These are phyloP conservation scores for Suhomyces prunicola DNA, from an alignment of 805 yeast species.

Conservation along the genomic window DNA sequence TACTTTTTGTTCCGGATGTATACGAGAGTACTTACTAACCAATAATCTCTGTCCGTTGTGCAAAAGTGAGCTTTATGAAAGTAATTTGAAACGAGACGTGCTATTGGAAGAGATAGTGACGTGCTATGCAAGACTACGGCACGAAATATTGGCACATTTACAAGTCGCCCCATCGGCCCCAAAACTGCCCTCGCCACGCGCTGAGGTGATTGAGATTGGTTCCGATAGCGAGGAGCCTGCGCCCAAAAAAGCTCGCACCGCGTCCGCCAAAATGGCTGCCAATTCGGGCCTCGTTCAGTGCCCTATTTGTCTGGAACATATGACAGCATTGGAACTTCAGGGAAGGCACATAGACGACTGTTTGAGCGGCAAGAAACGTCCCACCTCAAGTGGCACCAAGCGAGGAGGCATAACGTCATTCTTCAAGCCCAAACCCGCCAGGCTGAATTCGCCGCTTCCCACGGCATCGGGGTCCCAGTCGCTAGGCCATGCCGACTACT, in stretches of 20 bases:
- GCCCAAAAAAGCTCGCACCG: constrained; percentile 2
- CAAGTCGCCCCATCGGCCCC: constrained; percentile 6
- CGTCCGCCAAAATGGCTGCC: constrained; percentile 15
- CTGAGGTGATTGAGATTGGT: constrained; percentile 15
- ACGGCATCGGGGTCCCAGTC: constrained; percentile 3
- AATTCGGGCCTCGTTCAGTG: constrained; percentile 46
- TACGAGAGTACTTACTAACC: constrained; percentile 62
- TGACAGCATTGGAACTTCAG: constrained; percentile 57
- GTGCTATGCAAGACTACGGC: constrained; percentile 47
- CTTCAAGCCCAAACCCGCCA: constrained; percentile 18
- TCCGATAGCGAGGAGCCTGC: constrained; percentile 8
- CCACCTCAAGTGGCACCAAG: not conserved
- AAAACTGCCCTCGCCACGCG: constrained; percentile 1
- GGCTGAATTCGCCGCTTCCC: not conserved
- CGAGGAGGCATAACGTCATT: constrained; percentile 26
- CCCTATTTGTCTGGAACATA: constrained; percentile 59
- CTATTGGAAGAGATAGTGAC: constrained; percentile 67
- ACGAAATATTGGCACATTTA: constrained; percentile 16
- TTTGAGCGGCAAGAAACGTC: constrained; percentile 29
- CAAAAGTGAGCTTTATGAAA: constrained; percentile 63
- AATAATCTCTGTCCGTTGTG: constrained; percentile 77
- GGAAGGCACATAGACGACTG: constrained; percentile 63
- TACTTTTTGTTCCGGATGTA: constrained; percentile 85
- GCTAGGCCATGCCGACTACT: constrained; percentile 25
- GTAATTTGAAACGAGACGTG: constrained; percentile 63